phyloP scores from a whole-genome alignment of 306 rosid species.

The Gynostemma pentaphyllum region DNA sequence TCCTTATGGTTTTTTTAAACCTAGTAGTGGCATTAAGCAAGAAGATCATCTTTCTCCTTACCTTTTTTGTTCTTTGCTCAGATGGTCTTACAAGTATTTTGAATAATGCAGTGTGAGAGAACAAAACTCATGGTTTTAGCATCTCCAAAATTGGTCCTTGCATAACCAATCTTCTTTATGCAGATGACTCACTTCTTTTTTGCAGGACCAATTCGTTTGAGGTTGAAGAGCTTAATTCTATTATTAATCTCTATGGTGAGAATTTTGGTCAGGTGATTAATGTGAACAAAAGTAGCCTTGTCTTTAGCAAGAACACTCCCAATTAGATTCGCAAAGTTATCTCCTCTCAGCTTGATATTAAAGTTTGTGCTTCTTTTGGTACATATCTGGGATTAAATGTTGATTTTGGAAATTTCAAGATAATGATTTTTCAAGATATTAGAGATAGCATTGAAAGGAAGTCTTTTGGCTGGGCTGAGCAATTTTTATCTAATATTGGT shows the following conservation, averaged over 20 bases:
- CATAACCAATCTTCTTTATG: background rate
- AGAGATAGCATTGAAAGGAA: too few species aligned
- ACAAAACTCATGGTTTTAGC: background rate
- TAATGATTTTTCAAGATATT: too few species aligned
- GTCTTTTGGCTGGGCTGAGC: background rate
- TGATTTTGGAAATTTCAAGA: too few species aligned
- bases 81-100: background rate
- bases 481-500: background rate
- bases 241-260: background rate
- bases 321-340: too few species aligned
- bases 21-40: background rate
- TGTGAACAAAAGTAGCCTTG: background rate
- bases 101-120: background rate
- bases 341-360: background rate
- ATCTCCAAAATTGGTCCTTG: background rate
- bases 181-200: background rate
- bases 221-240: too few species aligned
- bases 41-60: background rate
- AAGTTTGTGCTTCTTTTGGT: background rate
- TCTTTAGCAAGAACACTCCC: too few species aligned
- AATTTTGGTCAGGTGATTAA: background rate
- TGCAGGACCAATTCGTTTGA: background rate
- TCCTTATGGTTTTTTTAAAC: too few species aligned
- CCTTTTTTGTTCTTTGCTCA: background rate
- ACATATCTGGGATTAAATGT: background rate